phyloP scores from a whole-genome alignment of 768 basidiomycete genomes.

The Termitomyces heimii region DNA sequence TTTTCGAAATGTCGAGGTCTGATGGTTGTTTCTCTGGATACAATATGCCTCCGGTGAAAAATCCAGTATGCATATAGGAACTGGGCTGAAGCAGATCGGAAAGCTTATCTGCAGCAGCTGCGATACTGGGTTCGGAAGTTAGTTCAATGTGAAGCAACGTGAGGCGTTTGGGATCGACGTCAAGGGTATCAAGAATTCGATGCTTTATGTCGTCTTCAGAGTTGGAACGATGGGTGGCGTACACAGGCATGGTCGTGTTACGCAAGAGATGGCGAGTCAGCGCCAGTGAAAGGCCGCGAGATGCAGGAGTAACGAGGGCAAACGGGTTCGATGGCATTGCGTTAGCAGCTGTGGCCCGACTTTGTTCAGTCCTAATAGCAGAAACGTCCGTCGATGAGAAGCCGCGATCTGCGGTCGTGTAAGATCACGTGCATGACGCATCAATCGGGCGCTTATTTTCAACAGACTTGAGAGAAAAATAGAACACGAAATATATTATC shows the following conservation, averaged over 20 bases:
- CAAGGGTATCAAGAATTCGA: slow-evolving; percentile 36
- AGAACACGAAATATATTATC: background rate
- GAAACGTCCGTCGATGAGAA: background rate
- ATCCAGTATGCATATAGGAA: slow-evolving; percentile 46
- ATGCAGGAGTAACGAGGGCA: slow-evolving; percentile 47
- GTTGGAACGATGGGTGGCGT: slow-evolving; percentile 44
- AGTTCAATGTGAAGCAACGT: slow-evolving; percentile 45
- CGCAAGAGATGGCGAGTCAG: slow-evolving; percentile 48
- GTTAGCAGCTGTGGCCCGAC: background rate
- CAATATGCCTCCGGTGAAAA: slow-evolving; percentile 50
- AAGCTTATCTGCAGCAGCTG: slow-evolving; percentile 38
- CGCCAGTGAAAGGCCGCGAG: slow-evolving; percentile 50
- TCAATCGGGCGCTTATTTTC: slow-evolving; percentile 1
- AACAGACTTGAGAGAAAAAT: background rate
- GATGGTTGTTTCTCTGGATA: slow-evolving; percentile 48
- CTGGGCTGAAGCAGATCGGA: slow-evolving; percentile 25
- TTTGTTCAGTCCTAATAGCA: background rate
- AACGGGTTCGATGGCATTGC: slow-evolving; percentile 32
- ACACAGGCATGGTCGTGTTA: slow-evolving; percentile 45
- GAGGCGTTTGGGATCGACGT: slow-evolving; percentile 39
- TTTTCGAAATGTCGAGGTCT: slow-evolving; percentile 35
- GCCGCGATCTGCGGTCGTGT: slow-evolving; percentile 9
- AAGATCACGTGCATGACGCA: slow-evolving; percentile 6
- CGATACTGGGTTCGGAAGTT: slow-evolving; percentile 44
- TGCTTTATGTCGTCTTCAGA: slow-evolving; percentile 29